A percentile compares a stretch with the other conserved stretches of the same genome.
These are phyloP conservation scores for Globisporangium okanoganense DNA, from an alignment of 352 stramenopile species.

Conservation along the genomic window DNA sequence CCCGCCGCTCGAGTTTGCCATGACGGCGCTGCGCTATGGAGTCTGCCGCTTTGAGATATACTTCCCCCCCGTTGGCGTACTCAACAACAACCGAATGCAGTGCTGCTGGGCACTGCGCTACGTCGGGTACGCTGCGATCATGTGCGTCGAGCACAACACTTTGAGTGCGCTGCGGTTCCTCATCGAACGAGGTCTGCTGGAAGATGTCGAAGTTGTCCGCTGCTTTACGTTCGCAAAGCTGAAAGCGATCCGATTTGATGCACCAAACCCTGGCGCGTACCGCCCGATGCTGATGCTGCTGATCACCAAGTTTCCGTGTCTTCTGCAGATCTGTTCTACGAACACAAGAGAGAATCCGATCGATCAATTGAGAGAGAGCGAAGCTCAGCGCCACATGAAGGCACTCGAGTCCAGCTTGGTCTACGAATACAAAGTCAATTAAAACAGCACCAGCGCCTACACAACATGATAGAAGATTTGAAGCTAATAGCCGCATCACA, in stretches of 20 bases:
- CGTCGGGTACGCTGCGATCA: slow-evolving; percentile 31
- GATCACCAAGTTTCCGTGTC: slow-evolving; percentile 20
- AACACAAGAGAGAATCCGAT: neutral
- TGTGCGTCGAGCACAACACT: slow-evolving; percentile 42
- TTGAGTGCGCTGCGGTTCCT: slow-evolving; percentile 30
- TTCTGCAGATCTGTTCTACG: slow-evolving; percentile 21
- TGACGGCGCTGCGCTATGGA: slow-evolving; percentile 19
- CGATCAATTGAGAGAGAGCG: neutral
- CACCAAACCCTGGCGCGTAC: slow-evolving; percentile 26
- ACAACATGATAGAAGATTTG: neutral
- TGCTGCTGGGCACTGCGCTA: slow-evolving; percentile 39
- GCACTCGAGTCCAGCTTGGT: slow-evolving; percentile 43
- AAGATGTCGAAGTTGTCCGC: slow-evolving; percentile 34
- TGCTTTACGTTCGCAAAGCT: slow-evolving; percentile 32
- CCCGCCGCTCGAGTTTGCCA: slow-evolving; percentile 5
- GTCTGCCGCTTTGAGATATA: slow-evolving; percentile 31
- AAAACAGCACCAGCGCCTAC: slow-evolving; percentile 6
- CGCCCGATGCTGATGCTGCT: slow-evolving; percentile 38
- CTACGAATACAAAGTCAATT: slow-evolving; percentile 47
- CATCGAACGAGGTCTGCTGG: slow-evolving; percentile 20
- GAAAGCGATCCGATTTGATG: slow-evolving; percentile 27
- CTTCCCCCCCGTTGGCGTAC: slow-evolving; percentile 20
- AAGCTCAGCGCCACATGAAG: slow-evolving; percentile 18
- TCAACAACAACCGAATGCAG: slow-evolving; percentile 13
- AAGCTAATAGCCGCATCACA: neutral